Conservation (phyloP, 768 basidiomycete species). For the Trametes cingulata region DNA sequence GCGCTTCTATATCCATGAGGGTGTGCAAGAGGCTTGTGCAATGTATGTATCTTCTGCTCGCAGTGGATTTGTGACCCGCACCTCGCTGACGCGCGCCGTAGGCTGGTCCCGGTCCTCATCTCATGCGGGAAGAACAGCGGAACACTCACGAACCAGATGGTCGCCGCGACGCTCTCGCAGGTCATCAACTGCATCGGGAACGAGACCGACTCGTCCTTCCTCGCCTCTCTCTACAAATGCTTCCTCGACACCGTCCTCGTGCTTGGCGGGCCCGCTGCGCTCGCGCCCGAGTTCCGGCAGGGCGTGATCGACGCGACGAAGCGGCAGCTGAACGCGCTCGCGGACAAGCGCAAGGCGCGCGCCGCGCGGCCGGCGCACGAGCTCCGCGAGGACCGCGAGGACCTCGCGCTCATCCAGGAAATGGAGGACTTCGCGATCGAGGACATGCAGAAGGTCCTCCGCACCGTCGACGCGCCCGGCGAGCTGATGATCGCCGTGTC, state of each 20-base stretch:
- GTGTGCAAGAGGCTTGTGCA: conserved; percentile 76
- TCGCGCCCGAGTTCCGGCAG: conserved; percentile 54
- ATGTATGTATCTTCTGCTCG: conserved; percentile 47
- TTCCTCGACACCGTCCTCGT: conserved; percentile 62
- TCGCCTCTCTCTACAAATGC: conserved; percentile 74
- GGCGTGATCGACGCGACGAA: conserved; percentile 70
- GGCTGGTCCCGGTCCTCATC: conserved; percentile 72
- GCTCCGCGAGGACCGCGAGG: conserved; percentile 60
- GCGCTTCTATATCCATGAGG: conserved; percentile 81
- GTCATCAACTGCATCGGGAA: conserved; percentile 60
- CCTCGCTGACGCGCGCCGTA: conserved; percentile 28
- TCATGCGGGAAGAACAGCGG: conserved; percentile 65
- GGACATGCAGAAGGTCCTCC: conserved; percentile 71
- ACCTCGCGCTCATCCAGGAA: conserved; percentile 73
- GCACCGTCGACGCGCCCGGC: conserved; percentile 56
- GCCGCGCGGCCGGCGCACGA: conserved; percentile 37
- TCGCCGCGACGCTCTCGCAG: conserved; percentile 65
- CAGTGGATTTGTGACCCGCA: background rate
- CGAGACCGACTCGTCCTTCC: conserved; percentile 77
- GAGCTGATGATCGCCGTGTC: conserved; percentile 68
- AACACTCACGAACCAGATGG: conserved; percentile 68
- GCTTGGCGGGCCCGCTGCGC: conserved; percentile 52
- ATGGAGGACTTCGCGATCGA: conserved; percentile 82
- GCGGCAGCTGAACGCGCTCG: conserved; percentile 65
- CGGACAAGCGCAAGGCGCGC: conserved; percentile 65